Evolutionary conservation across 768 basidiomycete species (phyloP).

Genomic region (Lactarius quietus): DNA sequence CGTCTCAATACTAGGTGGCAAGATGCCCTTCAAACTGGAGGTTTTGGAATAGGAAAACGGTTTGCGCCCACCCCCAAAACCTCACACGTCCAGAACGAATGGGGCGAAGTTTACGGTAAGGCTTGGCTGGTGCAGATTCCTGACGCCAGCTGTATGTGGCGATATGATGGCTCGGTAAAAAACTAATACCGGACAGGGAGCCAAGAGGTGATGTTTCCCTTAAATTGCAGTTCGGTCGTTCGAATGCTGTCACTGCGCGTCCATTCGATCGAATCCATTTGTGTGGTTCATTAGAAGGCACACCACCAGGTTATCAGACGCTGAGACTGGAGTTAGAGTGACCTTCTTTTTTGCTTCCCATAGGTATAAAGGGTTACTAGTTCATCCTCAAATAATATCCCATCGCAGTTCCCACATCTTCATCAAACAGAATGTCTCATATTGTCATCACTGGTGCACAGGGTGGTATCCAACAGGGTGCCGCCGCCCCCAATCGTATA

Average conservation of each 20-base stretch:
- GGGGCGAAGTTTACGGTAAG: not conserved
- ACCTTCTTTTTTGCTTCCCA: not conserved
- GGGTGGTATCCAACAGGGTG: conserved; percentile 14
- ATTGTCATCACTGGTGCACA: conserved; percentile 15
- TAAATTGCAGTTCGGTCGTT: not conserved
- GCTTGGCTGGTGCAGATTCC: not conserved
- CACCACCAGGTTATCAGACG: not conserved
- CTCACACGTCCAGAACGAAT: no score
- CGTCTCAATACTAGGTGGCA: not conserved
- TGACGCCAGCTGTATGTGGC: not conserved
- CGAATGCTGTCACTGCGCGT: not conserved
- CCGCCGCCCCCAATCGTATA: conserved; percentile 22
- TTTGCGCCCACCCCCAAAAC: not conserved
- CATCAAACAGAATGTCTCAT: conserved; percentile 19
- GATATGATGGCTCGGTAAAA: not conserved
- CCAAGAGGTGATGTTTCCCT: not conserved
- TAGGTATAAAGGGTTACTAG: conserved; percentile 7
- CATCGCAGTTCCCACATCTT: not conserved
- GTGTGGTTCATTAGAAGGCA: not conserved
- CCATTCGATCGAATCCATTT: not conserved
- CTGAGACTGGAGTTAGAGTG: not conserved
- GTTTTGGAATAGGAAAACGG: not conserved
- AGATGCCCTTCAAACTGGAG: not conserved
- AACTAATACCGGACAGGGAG: not conserved
- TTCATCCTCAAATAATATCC: not conserved